A percentile compares a stretch with the other conserved stretches of the same genome.
Evolutionary conservation across 2,329 filamentous ascomycete genomes (phyloP).

Genomic region (Claviceps monticola): DNA sequence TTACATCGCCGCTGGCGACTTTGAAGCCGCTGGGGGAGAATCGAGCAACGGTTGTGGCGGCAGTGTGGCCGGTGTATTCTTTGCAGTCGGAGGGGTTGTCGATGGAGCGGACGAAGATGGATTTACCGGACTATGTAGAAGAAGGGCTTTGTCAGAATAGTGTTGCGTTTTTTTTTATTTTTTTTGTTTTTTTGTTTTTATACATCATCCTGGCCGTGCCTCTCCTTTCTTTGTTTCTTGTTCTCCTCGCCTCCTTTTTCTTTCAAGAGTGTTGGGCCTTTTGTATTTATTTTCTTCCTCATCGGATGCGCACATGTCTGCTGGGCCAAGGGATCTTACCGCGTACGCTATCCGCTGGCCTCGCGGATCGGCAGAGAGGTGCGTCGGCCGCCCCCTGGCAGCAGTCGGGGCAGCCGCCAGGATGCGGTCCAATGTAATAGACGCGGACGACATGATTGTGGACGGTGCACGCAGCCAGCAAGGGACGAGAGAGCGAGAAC

Average conservation of each 20-base stretch:
- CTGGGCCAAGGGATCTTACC: slow-evolving; percentile 34
- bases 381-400: slow-evolving; percentile 73
- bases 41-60: slow-evolving; percentile 78
- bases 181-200: background rate
- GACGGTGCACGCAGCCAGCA: background rate
- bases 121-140: slow-evolving; percentile 66
- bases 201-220: too few relatives aligned
- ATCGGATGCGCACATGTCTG: too few relatives aligned
- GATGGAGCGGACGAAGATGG: slow-evolving; percentile 88
- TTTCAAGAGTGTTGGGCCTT: background rate
- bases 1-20: slow-evolving; percentile 78
- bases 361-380: slow-evolving; percentile 75
- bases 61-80: slow-evolving; percentile 87
- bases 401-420: slow-evolving; percentile 78
- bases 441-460: slow-evolving; percentile 22
- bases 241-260: background rate
- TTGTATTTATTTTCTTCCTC: too few relatives aligned
- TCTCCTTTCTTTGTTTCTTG: background rate
- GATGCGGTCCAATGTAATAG: slow-evolving; percentile 51
- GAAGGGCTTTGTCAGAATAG: too few relatives aligned
- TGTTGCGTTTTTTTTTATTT: background rate
- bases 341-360: slow-evolving; percentile 89
- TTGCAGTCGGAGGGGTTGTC: slow-evolving; percentile 73
- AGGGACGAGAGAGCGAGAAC: background rate
- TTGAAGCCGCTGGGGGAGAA: slow-evolving; percentile 94